Percentiles rank a stretch among this genome's conserved stretches.
These are phyloP conservation scores for Cladophialophora carrionii DNA, from an alignment of 2,329 filamentous ascomycete species.

Conservation along the genomic window DNA sequence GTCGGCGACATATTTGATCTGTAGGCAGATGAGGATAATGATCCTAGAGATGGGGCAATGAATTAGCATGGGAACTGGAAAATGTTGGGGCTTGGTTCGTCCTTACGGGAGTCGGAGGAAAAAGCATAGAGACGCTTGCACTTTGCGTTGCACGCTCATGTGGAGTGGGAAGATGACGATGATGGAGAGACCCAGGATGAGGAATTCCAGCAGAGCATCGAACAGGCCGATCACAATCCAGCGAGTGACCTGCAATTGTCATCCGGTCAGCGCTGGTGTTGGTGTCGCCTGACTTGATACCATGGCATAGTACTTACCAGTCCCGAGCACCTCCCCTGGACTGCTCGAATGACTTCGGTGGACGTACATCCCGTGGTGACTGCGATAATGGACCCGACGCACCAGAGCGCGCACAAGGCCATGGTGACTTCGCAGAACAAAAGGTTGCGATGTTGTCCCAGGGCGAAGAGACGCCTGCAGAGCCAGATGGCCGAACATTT, in stretches of 20 bases:
- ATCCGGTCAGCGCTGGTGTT: neutral
- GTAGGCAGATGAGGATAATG: constrained; percentile 27
- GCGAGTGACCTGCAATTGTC: constrained; percentile 15
- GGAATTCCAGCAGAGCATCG: constrained; percentile 24
- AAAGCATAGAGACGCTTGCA: constrained; percentile 72
- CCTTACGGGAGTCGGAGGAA: constrained; percentile 81
- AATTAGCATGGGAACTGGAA: constrained; percentile 15
- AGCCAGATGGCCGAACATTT: constrained; percentile 25
- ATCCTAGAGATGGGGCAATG: constrained; percentile 10
- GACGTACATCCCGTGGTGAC: constrained; percentile 21
- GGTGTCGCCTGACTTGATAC: neutral
- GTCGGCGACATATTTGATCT: constrained; percentile 26
- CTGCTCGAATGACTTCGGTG: constrained; percentile 9
- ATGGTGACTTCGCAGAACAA: constrained; percentile 23
- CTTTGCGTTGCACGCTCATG: constrained; percentile 44
- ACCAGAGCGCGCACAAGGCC: constrained; percentile 25
- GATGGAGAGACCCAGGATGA: constrained; percentile 23
- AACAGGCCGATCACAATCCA: constrained; percentile 26
- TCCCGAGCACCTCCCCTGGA: constrained; percentile 14
- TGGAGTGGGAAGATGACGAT: constrained; percentile 29
- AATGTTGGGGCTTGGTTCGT: constrained; percentile 50
- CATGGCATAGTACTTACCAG: constrained; percentile 17
- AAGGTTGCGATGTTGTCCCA: constrained; percentile 17
- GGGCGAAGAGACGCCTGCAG: constrained; percentile 25
- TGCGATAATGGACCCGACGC: constrained; percentile 26